Evolutionary conservation across 164 flowering plant species (phyloP), one percentile per base, ranked within the genome.

Genomic region (Euptelea pleiosperma): DNA sequence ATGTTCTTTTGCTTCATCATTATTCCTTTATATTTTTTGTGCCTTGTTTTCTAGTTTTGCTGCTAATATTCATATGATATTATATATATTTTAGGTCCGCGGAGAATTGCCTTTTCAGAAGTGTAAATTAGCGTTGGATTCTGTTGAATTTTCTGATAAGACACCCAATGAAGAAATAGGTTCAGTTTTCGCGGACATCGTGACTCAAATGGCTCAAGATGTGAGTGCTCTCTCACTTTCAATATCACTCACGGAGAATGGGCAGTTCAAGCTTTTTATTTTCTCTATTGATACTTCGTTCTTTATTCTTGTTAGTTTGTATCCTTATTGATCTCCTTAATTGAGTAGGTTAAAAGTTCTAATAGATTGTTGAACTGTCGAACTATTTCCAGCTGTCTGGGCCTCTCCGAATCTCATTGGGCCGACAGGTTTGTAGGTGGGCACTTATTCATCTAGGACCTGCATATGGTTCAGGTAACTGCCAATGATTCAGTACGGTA

Each of bases 131-230:
- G 84, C 80, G 2, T 63, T 92, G 73, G 91, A 89, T 33, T 77
- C 82, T 5, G 90, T 86, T 40, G 85, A 77, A 55, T 89, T 87
- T 68, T 46, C 61, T 36, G 96, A 86, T 11, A 71, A 65, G 33
- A 68, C 43, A 7, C 69, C 85, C 0, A 71, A 60, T 2, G 83
- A 72, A 53, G 93, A 81, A 52, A 21, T 82, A 58, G 80, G 79
- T 28, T 92, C 96, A 9, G 48, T 63, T 74, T 83, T 92, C 8
- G 96, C 96, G 0, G 98, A 92, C 78, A 69, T 87, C 44, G 77
- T 89, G 14, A 68, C 96, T 29, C 98, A 87, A 72, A 82, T 92
- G 88, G 93, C 97, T 61, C 89, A 72, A 65, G 98, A 92, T 67
- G 98, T 92, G 70, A 81, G 92, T 66, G 42, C 4, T 52, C n/a